Base-by-base conservation (phyloP, 2,329 filamentous ascomycete species). In the Ilyonectria robusta region DNA sequence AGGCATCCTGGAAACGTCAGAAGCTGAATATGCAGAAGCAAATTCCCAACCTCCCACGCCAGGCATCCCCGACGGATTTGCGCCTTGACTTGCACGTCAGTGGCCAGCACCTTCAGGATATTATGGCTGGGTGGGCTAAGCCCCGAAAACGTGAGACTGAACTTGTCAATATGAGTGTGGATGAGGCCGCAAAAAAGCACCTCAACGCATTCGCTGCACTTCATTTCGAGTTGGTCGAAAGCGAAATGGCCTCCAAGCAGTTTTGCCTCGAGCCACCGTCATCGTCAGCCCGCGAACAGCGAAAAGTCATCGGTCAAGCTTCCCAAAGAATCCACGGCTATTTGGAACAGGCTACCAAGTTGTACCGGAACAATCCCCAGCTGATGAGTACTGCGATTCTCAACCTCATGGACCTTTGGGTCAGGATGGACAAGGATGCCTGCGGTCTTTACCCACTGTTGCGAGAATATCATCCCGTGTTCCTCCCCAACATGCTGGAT, bases 351-450 rank as follows among this genome's bases (percentile, higher is more conserved):
- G 62, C 69, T 9, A 57, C 35, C 9, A 19, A 37, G 26, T 35
- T 44, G n/a, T 73, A 73, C 9, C 21, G 59, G 3, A 48, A 65
- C 15, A 72, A 67, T 21, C 69, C 70, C 1, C 69, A 74, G 26
- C 68, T 75, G 31, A 68, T 70, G 11, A 76, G 73, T 9, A 60
- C 58, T 4, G 50, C 75, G 59, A 71, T 75, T 2, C 51, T 75
- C 15, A 69, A 63, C 11, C 48, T 75, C 47, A 75, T 75, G 73
- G 73, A 72, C 13, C 65, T 75, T 4, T 75, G 73, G 73, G 60
- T 68, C 8, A 53, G 35, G 23, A 75, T 75, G 65, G 73, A 75
- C 47, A 47, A 63, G 21, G 67, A 59, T 31, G 59, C 65, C 1
- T 76, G 73, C 58, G 33, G 10, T 2, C 55, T 75, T 5, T 75